Evolutionary conservation across 495 filamentous ascomycete genomes (phyloP), one percentile per base, ranked within the genome.

Genomic region (Trichodelitschia bisporula): DNA sequence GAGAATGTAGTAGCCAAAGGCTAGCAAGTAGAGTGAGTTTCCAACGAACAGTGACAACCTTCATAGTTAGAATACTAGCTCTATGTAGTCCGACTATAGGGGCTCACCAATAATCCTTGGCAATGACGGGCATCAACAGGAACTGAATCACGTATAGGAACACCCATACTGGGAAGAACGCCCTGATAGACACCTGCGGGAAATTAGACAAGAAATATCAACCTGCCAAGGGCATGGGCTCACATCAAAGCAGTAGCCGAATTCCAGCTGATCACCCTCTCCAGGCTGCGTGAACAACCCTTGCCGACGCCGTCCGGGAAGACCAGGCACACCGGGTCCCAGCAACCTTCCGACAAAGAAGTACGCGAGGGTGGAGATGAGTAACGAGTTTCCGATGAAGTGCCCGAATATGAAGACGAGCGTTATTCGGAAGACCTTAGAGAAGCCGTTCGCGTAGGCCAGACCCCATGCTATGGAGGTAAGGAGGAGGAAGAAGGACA

Each of bases 231-330:
- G 6, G 19, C n/a, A 26, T 12, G 26, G 18, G 45, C 62, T 41
- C 40, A 74, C 69, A 52, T 78, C 72, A 47, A 77, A 77, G 44
- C 72, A 77, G 44, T 78, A 78, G 42, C 74, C 74, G 54, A 77
- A 78, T 40, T 77, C 72, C 39, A 78, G 41, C 33, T 56, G 57
- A 28, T 70, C 66, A 36, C 58, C 59, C 35, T 36, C 40, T n/a
- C 57, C 63, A 1, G 55, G 55, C 34, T 61, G 57, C 12, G 53
- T 52, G 34, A 72, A 74, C 4, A 72, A 42, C 9, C 69, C 68
- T 40, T 61, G 59, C 40, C 52, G 46, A 55, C 56, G 40, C 56
- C 56, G 48, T 44, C 48, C 45, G 0, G 55, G 48, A 21, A 51
- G 43, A 37, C 60, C 42, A 45, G 53, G 40, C 33, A 59, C 42